Percentiles rank a stretch among this genome's conserved stretches.
These are phyloP conservation scores for Hericium erinaceus DNA, from an alignment of 768 basidiomycete species.

Conservation along the genomic window DNA sequence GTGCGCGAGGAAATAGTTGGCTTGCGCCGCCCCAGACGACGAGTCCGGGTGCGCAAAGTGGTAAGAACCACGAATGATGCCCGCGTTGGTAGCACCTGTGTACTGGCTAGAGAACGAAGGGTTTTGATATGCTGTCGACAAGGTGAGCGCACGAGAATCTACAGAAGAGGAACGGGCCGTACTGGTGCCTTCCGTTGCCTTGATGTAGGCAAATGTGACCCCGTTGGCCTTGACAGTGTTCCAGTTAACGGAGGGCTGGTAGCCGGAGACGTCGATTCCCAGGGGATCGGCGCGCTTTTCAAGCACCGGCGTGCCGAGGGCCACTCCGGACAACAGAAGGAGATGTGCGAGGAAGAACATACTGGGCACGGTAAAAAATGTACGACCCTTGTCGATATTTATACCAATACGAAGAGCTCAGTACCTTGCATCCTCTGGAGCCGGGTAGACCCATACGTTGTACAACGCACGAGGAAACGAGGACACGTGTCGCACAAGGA, in stretches of 20 bases:
- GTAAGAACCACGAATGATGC: conserved; percentile 50
- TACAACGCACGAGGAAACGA: not conserved
- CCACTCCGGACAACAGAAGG: not conserved
- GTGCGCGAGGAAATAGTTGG: conserved; percentile 46
- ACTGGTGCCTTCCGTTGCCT: conserved; percentile 60
- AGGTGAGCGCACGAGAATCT: not conserved
- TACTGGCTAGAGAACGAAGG: conserved; percentile 43
- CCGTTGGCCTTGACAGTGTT: conserved; percentile 40
- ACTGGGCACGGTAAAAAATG: not conserved
- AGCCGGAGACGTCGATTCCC: conserved; percentile 34
- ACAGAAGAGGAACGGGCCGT: conserved; percentile 3
- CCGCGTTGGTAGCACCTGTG: conserved; percentile 43
- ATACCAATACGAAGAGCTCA: not conserved
- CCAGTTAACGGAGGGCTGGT: conserved; percentile 44
- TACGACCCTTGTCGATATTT: not conserved
- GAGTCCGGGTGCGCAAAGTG: conserved; percentile 50
- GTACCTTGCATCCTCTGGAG: not conserved
- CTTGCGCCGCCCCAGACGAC: conserved; percentile 50
- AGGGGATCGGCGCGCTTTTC: not conserved
- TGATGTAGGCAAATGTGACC: conserved; percentile 51
- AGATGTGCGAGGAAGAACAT: not conserved
- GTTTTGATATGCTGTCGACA: conserved; percentile 25
- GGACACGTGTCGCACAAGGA: not conserved
- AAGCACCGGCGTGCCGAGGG: not conserved
- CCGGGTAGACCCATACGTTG: too few species aligned